These are phyloP conservation scores for Fusarium coffeatum DNA, from an alignment of 2,329 filamentous ascomycete genomes.

Conservation along the genomic window DNA sequence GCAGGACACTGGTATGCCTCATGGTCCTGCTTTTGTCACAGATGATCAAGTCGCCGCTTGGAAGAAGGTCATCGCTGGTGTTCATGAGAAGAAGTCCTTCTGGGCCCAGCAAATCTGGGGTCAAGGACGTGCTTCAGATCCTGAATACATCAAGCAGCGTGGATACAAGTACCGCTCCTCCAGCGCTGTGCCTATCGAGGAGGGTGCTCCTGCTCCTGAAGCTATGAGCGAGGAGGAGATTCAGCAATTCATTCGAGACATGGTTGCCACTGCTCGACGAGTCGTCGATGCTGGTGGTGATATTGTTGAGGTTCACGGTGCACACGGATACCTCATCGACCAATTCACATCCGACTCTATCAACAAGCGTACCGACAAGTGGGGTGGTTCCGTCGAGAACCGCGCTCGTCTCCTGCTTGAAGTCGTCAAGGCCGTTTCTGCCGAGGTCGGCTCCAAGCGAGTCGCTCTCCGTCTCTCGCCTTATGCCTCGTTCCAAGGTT, in stretches of 20 bases:
- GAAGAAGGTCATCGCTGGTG: conserved; percentile 45
- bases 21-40: conserved; percentile 28
- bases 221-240: conserved; percentile 27
- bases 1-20: conserved; percentile 25
- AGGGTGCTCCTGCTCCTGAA: conserved; percentile 5
- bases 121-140: conserved; percentile 37
- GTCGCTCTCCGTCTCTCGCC: conserved; percentile 57
- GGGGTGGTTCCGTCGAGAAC: conserved; percentile 67
- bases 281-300: conserved; percentile 27
- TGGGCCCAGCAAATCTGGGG: conserved; percentile 47
- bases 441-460: conserved; percentile 49
- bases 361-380: conserved; percentile 61
- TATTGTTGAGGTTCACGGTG: conserved; percentile 39
- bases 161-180: conserved; percentile 47
- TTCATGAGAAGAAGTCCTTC: conserved; percentile 47
- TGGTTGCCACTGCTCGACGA: conserved; percentile 15
- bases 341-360: conserved; percentile 62
- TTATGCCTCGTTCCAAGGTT: conserved; percentile 45
- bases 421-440: conserved; percentile 54
- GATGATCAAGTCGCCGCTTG: conserved; percentile 45
- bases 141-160: conserved; percentile 37
- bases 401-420: conserved; percentile 61
- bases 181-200: conserved; percentile 26
- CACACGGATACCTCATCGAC: conserved; percentile 67
- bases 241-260: conserved; percentile 13